A percentile compares a stretch with the other conserved stretches of the same genome.
Conservation (phyloP, 2,329 filamentous ascomycete genomes). For the Teratosphaeria zuluensis region DNA sequence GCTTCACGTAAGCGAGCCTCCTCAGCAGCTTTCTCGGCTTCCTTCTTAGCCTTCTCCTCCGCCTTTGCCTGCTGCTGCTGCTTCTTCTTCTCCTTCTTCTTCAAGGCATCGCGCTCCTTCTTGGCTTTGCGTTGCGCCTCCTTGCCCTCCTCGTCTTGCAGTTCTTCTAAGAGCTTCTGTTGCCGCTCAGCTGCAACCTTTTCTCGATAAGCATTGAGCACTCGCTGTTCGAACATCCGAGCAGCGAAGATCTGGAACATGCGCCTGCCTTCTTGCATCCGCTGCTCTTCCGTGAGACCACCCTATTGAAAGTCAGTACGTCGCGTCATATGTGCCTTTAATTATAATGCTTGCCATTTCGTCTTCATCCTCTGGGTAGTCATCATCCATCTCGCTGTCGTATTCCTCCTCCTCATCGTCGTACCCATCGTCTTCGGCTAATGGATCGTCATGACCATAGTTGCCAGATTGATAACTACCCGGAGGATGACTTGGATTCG, state of each 20-base stretch:
- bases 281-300: constrained; percentile 93
- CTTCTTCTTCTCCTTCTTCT: constrained; percentile 86
- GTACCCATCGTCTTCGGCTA: constrained; percentile 64
- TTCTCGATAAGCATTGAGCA: constrained; percentile 93
- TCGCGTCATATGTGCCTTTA: constrained; percentile 16
- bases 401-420: constrained; percentile 70
- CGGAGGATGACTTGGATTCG: constrained; percentile 42
- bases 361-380: constrained; percentile 35
- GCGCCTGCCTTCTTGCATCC: constrained; percentile 93
- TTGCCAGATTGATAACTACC: neutral
- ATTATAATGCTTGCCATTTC: constrained; percentile 44
- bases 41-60: constrained; percentile 81
- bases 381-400: constrained; percentile 46
- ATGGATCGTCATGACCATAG: constrained; percentile 53
- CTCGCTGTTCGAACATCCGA: constrained; percentile 96
- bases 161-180: constrained; percentile 78
- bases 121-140: constrained; percentile 78
- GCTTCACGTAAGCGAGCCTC: constrained; percentile 66
- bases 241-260: constrained; percentile 99
- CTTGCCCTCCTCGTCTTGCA: constrained; percentile 72
- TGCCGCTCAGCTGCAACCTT: constrained; percentile 92
- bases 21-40: constrained; percentile 82
- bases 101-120: constrained; percentile 87
- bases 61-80: constrained; percentile 80
- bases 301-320: constrained; percentile 52